Base-by-base conservation (phyloP, 2,329 filamentous ascomycete species). In the Aureobasidium namibiae region DNA sequence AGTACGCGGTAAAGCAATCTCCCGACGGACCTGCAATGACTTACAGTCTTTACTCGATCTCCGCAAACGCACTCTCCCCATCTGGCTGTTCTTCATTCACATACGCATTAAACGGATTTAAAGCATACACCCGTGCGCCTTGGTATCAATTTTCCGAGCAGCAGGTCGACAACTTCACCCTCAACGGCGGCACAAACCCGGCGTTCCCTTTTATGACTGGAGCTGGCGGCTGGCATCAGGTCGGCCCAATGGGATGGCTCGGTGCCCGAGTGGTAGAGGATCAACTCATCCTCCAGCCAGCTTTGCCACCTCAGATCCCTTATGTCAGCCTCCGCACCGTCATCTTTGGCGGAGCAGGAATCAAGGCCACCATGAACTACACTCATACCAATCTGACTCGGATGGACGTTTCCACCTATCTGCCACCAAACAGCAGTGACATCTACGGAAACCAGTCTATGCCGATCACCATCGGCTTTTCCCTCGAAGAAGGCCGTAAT, bases 101-200 rank as follows among this genome's bases (percentile, higher is more conserved):
- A 0, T 89, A 89, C 67, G 79, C 82, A 7, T 75, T 87, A 18
- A 83, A 84, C 62, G 82, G 82, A 0, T 82, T 80, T 31, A 75
- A 82, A 29, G 85, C 86, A 0, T 89, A 89, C 65, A 74, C 80
- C 0, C 78, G 86, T 16, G 82, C 79, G 0, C 86, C 86, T 0
- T 89, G 84, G 78, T 88, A 82, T 70, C 85, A 88, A 63, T 85
- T 87, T 69, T 88, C 84, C 0, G 86, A 89, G 65, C 86, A 89
- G 67, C 74, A 86, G 48, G 69, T 82, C 21, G 86, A 89, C 65
- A 76, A 86, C 62, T 78, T 76, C 60, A 73, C 73, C 16, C 68
- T 73, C 1, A 89, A 88, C 59, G 86, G 85, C 18, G 83, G 83
- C 34, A 85, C 83, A 0, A 83, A 88, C 61, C 85, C 86, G 0